Evolutionary conservation across 345 rosid genomes (phyloP).

Genomic region (Acer campestre): DNA sequence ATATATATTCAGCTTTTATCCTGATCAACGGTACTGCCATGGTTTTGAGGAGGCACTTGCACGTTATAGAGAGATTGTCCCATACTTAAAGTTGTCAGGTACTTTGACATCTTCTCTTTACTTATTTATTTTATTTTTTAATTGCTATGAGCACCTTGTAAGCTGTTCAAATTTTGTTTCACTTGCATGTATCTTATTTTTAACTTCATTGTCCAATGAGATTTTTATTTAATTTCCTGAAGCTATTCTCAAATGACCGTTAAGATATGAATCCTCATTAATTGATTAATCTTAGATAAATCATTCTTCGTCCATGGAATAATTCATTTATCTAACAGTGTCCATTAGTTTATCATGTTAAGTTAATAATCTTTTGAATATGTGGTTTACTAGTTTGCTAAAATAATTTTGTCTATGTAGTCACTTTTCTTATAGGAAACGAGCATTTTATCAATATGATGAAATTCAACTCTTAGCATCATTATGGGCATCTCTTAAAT

Average conservation of each 20-base stretch:
- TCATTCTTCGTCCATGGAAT: slow-evolving; percentile 11
- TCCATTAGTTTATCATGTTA: not conserved
- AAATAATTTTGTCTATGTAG: not conserved
- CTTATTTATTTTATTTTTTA: not conserved
- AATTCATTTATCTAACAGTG: not conserved
- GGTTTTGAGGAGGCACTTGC: slow-evolving; percentile 80
- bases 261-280: not conserved
- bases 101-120: slow-evolving; percentile 13
- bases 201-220: not conserved
- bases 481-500: not conserved
- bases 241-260: not conserved
- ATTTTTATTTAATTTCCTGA: not conserved
- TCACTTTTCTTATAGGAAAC: not conserved
- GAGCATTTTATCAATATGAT: not conserved
- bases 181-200: not conserved
- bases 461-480: not conserved
- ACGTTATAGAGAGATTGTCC: slow-evolving; percentile 81
- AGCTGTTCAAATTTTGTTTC: slow-evolving; percentile 3
- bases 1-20: slow-evolving; percentile 75
- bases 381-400: not conserved
- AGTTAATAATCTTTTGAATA: not conserved
- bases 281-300: not conserved
- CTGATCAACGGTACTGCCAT: slow-evolving; percentile 57
- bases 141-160: slow-evolving; percentile 14
- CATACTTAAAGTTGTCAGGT: slow-evolving; percentile 79